These are phyloP conservation scores for Cytidiella melzeri DNA, from an alignment of 768 basidiomycete species.

Conservation along the genomic window DNA sequence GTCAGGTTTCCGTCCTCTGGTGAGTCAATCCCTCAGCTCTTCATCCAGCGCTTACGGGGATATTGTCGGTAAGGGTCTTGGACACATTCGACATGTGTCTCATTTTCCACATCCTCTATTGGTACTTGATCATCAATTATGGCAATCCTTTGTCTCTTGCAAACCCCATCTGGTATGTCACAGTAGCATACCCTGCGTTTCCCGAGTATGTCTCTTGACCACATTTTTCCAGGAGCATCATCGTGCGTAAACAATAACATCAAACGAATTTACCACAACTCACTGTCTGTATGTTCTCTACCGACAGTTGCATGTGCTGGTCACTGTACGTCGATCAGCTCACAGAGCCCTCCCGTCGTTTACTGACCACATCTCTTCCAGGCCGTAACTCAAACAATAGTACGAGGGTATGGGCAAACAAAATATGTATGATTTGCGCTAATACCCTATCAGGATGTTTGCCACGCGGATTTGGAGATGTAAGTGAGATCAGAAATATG, in stretches of 20 bases:
- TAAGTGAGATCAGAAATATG: slow-evolving; percentile 25
- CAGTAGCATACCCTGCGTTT: no score
- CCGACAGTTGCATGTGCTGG: slow-evolving; percentile 45
- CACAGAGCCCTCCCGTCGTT: background rate
- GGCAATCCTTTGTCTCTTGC: slow-evolving; percentile 38
- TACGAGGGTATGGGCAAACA: slow-evolving; percentile 6
- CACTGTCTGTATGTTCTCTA: no score
- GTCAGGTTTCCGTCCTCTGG: background rate
- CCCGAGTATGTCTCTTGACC: slow-evolving; percentile 14
- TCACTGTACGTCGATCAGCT: slow-evolving; percentile 36
- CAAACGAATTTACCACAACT: background rate
- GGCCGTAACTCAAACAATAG: slow-evolving; percentile 9
- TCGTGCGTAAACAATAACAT: background rate
- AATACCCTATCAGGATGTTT: slow-evolving; percentile 34
- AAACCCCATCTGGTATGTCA: slow-evolving; percentile 42
- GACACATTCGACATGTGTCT: slow-evolving; percentile 53
- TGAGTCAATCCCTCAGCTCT: background rate
- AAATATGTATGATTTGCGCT: background rate
- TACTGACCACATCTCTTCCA: background rate
- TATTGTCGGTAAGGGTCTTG: slow-evolving; percentile 31
- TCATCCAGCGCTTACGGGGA: background rate
- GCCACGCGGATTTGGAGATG: slow-evolving; percentile 43
- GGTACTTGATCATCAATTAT: slow-evolving; percentile 52
- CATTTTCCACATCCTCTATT: slow-evolving; percentile 50
- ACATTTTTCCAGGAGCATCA: slow-evolving; percentile 2